Conservation (phyloP, 805 yeast genomes). For the Metschnikowia similis region DNA sequence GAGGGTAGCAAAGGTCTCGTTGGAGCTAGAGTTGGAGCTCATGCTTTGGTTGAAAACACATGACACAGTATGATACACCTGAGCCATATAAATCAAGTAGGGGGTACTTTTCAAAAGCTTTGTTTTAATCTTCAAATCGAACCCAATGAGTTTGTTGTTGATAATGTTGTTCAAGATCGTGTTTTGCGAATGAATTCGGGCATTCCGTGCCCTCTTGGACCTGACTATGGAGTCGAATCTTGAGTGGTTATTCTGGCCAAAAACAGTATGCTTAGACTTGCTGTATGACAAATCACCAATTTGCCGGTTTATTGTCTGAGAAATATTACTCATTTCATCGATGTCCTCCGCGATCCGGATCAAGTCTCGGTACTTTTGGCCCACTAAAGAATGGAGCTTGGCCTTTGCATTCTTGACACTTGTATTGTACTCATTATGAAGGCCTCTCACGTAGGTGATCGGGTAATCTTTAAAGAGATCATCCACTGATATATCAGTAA, state of each 20-base stretch:
- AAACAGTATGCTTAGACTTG: slow-evolving; percentile 25
- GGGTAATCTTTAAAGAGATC: slow-evolving; percentile 31
- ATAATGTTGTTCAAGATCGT: slow-evolving; percentile 28
- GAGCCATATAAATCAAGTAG: slow-evolving; percentile 27
- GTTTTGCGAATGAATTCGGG: slow-evolving; percentile 18
- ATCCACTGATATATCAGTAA: slow-evolving; percentile 22
- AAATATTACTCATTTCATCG: slow-evolving; percentile 25
- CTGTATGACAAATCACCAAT: slow-evolving; percentile 31
- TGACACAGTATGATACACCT: slow-evolving; percentile 31
- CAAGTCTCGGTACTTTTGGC: slow-evolving; percentile 39
- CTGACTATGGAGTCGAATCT: slow-evolving; percentile 22
- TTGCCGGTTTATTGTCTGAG: slow-evolving; percentile 21
- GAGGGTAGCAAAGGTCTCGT: slow-evolving; percentile 16
- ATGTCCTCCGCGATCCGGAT: slow-evolving; percentile 43
- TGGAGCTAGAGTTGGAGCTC: slow-evolving; percentile 9
- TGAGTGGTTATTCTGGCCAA: slow-evolving; percentile 17
- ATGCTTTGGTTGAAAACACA: slow-evolving; percentile 19
- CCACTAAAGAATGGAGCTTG: slow-evolving; percentile 36
- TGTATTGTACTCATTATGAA: slow-evolving; percentile 26
- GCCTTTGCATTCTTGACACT: slow-evolving; percentile 26
- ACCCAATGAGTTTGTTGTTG: slow-evolving; percentile 25
- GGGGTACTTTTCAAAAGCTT: slow-evolving; percentile 21
- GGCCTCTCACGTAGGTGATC: slow-evolving; percentile 29
- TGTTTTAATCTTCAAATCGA: slow-evolving; percentile 25
- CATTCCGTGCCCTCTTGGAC: slow-evolving; percentile 14